phyloP scores from a whole-genome alignment of 2,329 filamentous ascomycete species.

The Claviceps capensis region DNA sequence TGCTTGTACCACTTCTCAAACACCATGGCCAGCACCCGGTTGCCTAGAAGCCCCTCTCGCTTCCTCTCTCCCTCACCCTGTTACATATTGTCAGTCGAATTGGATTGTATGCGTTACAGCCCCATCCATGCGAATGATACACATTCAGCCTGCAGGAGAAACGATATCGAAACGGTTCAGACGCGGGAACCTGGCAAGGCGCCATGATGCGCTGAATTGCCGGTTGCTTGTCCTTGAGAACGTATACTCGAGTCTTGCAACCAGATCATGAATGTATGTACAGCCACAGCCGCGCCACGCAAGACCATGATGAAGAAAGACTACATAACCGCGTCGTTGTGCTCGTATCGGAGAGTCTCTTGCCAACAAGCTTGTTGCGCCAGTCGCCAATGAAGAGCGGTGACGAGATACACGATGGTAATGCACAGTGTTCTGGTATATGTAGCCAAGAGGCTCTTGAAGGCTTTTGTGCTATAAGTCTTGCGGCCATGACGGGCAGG shows the following conservation, averaged over 20 bases:
- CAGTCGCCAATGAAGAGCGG: constrained; percentile 30
- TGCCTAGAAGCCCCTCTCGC: too few relatives aligned
- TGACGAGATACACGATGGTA: constrained; percentile 21
- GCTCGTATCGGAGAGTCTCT: constrained; percentile 40
- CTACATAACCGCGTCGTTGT: constrained; percentile 36
- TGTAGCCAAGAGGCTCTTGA: too few relatives aligned
- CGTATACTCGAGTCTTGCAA: constrained; percentile 13
- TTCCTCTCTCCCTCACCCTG: too few relatives aligned
- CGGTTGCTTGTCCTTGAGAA: constrained; percentile 47
- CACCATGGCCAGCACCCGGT: too few relatives aligned
- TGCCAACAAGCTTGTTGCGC: constrained; percentile 49
- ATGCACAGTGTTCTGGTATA: constrained; percentile 27
- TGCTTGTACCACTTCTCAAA: too few relatives aligned
- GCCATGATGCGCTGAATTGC: constrained; percentile 40
- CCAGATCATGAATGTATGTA: too few relatives aligned
- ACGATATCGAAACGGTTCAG: constrained; percentile 27
- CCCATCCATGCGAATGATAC: constrained; percentile 36
- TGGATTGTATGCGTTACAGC: constrained; percentile 24
- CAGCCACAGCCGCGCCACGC: too few relatives aligned
- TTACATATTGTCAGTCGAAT: too few relatives aligned
- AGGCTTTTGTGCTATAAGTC: too few relatives aligned
- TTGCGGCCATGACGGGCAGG: too few relatives aligned
- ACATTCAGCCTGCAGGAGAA: constrained; percentile 42
- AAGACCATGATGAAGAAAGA: background rate
- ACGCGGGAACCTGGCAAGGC: constrained; percentile 44